Evolutionary conservation across 352 stramenopile species (phyloP).

Genomic region (Phytophthora melonis): DNA sequence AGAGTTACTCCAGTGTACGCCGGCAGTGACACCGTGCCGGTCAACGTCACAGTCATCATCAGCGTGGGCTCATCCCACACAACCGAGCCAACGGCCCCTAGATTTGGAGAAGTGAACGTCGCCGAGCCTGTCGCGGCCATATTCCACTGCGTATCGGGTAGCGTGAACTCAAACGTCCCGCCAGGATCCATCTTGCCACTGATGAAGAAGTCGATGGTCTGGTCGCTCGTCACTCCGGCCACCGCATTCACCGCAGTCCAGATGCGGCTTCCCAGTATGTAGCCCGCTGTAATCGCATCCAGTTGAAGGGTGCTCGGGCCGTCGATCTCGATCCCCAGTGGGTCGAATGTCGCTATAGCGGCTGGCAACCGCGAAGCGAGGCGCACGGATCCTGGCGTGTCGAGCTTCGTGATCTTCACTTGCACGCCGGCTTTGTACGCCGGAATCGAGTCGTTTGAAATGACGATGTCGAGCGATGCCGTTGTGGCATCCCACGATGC

Average conservation of each 20-base stretch:
- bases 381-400: slow-evolving; percentile 55
- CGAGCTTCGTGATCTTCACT: slow-evolving; percentile 48
- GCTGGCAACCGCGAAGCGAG: slow-evolving; percentile 24
- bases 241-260: slow-evolving; percentile 53
- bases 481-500: slow-evolving; percentile 36
- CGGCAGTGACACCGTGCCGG: slow-evolving; percentile 28
- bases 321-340: slow-evolving; percentile 54
- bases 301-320: slow-evolving; percentile 52
- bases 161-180: slow-evolving; percentile 50
- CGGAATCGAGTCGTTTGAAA: slow-evolving; percentile 38
- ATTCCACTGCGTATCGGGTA: slow-evolving; percentile 58
- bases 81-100: slow-evolving; percentile 38
- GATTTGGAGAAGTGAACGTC: slow-evolving; percentile 45
- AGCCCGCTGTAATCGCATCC: slow-evolving; percentile 52
- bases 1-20: slow-evolving; percentile 46
- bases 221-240: slow-evolving; percentile 58
- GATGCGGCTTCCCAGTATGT: slow-evolving; percentile 55
- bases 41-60: slow-evolving; percentile 49
- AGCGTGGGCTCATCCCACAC: slow-evolving; percentile 45
- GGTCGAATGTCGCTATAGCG: slow-evolving; percentile 55
- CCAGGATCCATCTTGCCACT: slow-evolving; percentile 50
- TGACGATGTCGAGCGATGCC: slow-evolving; percentile 23
- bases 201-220: slow-evolving; percentile 57
- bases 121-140: slow-evolving; percentile 35
- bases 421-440: slow-evolving; percentile 41